Evolutionary conservation across 352 stramenopile species (phyloP).

Genomic region (Globisporangium acanthophoron): DNA sequence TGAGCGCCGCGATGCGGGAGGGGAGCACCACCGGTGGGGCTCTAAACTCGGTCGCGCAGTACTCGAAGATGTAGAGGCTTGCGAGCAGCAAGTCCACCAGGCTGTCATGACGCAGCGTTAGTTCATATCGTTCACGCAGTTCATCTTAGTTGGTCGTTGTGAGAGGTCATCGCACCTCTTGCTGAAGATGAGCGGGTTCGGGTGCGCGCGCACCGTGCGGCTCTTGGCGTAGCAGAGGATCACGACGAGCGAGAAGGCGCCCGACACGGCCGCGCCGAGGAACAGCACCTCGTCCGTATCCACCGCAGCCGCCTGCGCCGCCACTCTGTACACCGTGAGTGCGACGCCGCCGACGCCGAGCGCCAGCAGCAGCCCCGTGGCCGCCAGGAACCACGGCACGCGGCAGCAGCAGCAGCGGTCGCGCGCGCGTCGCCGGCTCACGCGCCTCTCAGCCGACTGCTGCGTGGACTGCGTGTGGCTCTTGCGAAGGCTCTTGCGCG

Average conservation of each 20-base stretch:
- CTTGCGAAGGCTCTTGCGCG: background rate
- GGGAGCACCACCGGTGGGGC: constrained; percentile 37
- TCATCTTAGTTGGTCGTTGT: no score
- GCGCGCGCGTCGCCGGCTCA: no score
- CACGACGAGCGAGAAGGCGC: constrained; percentile 67
- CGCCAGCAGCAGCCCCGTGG: constrained; percentile 31
- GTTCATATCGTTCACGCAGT: no score
- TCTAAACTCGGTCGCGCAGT: constrained; percentile 60
- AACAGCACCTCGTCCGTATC: constrained; percentile 64
- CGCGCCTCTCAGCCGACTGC: background rate
- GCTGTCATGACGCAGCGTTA: constrained; percentile 11
- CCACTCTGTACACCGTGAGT: constrained; percentile 14
- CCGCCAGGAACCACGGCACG: constrained; percentile 14
- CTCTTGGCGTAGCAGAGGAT: constrained; percentile 65
- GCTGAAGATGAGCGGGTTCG: constrained; percentile 84
- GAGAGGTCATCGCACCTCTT: constrained; percentile 36
- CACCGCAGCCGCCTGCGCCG: constrained; percentile 14
- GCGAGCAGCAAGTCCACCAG: constrained; percentile 71
- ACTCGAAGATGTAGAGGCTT: constrained; percentile 72
- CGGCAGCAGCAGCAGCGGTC: constrained; percentile 1
- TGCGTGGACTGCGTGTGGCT: constrained; percentile 17
- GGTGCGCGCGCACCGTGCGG: constrained; percentile 50
- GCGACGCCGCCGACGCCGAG: constrained; percentile 33
- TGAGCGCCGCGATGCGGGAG: constrained; percentile 60
- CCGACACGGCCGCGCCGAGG: constrained; percentile 61